Percentiles rank a stretch among this genome's conserved stretches.
Conservation (phyloP, 2,329 filamentous ascomycete species). For the Colletotrichum karsti region DNA sequence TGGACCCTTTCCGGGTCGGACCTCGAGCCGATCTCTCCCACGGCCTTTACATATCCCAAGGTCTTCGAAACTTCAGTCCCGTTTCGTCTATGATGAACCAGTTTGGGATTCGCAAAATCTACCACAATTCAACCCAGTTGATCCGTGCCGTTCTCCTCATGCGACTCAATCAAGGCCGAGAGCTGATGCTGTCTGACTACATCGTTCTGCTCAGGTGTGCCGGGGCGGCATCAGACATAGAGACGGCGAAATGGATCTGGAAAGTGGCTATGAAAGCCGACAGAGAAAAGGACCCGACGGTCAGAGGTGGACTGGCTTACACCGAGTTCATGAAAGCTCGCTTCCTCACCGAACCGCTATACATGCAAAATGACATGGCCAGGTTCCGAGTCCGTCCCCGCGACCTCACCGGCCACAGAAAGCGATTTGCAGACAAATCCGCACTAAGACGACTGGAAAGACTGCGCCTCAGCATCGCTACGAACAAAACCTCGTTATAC, state of each 20-base stretch:
- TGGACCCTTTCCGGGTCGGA: slow-evolving; percentile 66
- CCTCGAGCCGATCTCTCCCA: slow-evolving; percentile 57
- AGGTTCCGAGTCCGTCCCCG: slow-evolving; percentile 49
- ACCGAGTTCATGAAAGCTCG: slow-evolving; percentile 57
- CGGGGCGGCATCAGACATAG: slow-evolving; percentile 51
- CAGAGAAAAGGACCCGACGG: slow-evolving; percentile 34
- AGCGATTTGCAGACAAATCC: background rate
- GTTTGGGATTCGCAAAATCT: slow-evolving; percentile 54
- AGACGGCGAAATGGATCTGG: slow-evolving; percentile 45
- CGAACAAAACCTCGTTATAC: background rate
- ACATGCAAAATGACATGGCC: slow-evolving; percentile 54
- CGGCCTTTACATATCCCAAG: slow-evolving; percentile 46
- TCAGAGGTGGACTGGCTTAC: slow-evolving; percentile 45
- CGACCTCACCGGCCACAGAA: slow-evolving; percentile 40
- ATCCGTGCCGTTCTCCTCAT: slow-evolving; percentile 44
- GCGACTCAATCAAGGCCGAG: slow-evolving; percentile 36
- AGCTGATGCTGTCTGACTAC: slow-evolving; percentile 51
- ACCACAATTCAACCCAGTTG: slow-evolving; percentile 45
- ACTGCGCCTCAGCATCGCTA: slow-evolving; percentile 8
- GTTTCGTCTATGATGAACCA: slow-evolving; percentile 47
- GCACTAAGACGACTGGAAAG: slow-evolving; percentile 9
- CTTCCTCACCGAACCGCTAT: slow-evolving; percentile 54
- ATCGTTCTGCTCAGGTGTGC: slow-evolving; percentile 55
- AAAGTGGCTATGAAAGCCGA: slow-evolving; percentile 34
- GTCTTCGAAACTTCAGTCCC: slow-evolving; percentile 49